Evolutionary conservation across 116 monocot species (phyloP), one percentile per base, ranked within the genome.

Genomic region (Dioscorea cayenensis): DNA sequence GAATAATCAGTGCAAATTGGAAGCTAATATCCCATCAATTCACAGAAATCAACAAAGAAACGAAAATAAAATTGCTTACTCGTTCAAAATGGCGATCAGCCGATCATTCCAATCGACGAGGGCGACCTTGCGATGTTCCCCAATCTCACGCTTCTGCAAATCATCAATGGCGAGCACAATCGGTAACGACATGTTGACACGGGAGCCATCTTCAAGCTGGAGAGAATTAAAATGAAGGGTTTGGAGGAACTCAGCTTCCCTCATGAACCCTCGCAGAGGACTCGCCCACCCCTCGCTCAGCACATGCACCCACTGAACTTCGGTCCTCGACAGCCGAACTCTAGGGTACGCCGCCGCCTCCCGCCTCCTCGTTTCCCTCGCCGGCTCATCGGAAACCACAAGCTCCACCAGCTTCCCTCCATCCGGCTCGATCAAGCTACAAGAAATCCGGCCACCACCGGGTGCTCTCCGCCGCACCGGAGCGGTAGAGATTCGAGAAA

Each of bases 231-330:
- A 94, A 94, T 94, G 91, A 94, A 94, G 94, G 60, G 94, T 88
- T 90, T 94, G 94, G 94, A 94, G 94, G 88, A 94, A 94, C 94
- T 94, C 94, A 28, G 81, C 50, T 73, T 94, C 91, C 19, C 88
- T 77, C 94, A 94, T 94, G 91, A 94, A 94, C n/a, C 94, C 94
- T 16, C 71, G 50, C 18, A 94, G 86, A 4, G 94, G 94, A 86
- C 94, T 94, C 21, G 94, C 94, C 94, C 94, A 94, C 50, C 94
- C 94, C 68, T 94, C 94, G 80, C 94, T 90, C 51, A 94, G 84
- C 70, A 94, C 94, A 25, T 94, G 94, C 22, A 88, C 84, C 94
- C 94, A 94, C 82, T 90, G 86, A 23, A 82, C 65, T 62, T 94
- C 91, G 58, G 88, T 73, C 70, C 82, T 61, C 64, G 76, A 77